A percentile compares a stretch with the other conserved stretches of the same genome.
phyloP scores from a whole-genome alignment of 306 rosid genomes.

The Pyrus pyrifolia region DNA sequence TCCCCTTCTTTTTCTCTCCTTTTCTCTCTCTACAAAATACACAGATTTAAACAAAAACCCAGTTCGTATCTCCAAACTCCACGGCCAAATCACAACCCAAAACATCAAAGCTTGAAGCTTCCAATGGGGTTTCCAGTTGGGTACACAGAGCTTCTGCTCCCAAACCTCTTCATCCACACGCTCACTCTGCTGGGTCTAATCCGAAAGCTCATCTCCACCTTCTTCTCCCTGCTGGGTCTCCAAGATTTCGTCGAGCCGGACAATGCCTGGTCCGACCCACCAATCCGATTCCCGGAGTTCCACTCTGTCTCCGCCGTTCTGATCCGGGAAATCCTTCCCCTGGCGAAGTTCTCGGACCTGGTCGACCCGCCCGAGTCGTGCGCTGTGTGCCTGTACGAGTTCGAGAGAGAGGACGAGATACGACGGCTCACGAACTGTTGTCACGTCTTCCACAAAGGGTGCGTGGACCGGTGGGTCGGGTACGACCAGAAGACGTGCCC shows the following conservation, averaged over 20 bases:
- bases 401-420: slow-evolving; percentile 69
- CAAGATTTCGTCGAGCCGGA: slow-evolving; percentile 59
- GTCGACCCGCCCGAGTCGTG: slow-evolving; percentile 58
- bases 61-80: background rate
- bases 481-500: slow-evolving; percentile 83
- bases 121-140: slow-evolving; percentile 78
- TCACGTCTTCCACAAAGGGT: slow-evolving; percentile 67
- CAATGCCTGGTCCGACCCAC: slow-evolving; percentile 28
- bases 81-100: background rate
- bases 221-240: slow-evolving; percentile 45
- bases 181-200: slow-evolving; percentile 51
- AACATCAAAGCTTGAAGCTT: background rate
- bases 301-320: slow-evolving; percentile 42
- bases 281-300: slow-evolving; percentile 27
- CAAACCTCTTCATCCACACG: slow-evolving; percentile 49
- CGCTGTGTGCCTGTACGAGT: slow-evolving; percentile 74
- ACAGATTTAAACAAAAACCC: background rate
- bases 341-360: slow-evolving; percentile 56
- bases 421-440: slow-evolving; percentile 66
- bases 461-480: slow-evolving; percentile 92
- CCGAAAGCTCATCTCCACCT: slow-evolving; percentile 33
- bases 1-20: background rate
- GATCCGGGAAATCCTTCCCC: slow-evolving; percentile 56
- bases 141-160: slow-evolving; percentile 54
- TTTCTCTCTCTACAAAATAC: background rate